These are phyloP conservation scores for Apiospora arundinis DNA, from an alignment of 2,329 filamentous ascomycete species.

Conservation along the genomic window DNA sequence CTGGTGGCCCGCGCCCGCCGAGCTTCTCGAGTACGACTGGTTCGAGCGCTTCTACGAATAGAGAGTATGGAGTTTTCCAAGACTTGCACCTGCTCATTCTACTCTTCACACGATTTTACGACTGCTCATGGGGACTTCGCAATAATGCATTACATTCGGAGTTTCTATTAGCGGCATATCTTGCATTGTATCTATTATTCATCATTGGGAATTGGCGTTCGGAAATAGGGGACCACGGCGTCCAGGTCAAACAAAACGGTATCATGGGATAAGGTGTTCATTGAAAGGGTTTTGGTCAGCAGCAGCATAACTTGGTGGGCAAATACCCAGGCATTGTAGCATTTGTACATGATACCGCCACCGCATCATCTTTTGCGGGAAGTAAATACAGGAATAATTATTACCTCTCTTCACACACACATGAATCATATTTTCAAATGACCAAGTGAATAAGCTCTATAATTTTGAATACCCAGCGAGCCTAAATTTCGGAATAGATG, in stretches of 20 bases:
- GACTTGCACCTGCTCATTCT: slow-evolving; percentile 20
- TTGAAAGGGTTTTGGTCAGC: slow-evolving; percentile 19
- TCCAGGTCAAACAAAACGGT: background rate
- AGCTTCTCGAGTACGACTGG: slow-evolving; percentile 36
- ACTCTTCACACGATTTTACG: background rate
- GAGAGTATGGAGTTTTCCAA: background rate
- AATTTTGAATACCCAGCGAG: too few relatives aligned
- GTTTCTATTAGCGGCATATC: slow-evolving; percentile 10
- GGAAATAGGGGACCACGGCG: background rate
- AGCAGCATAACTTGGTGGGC: slow-evolving; percentile 17
- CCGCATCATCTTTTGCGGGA: slow-evolving; percentile 16
- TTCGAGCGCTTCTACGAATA: slow-evolving; percentile 40
- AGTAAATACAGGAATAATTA: slow-evolving; percentile 13
- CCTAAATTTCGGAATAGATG: background rate
- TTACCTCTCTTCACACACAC: background rate
- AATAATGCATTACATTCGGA: slow-evolving; percentile 14
- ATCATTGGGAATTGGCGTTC: background rate
- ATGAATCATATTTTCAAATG: background rate
- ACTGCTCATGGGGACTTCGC: slow-evolving; percentile 10
- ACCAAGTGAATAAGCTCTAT: background rate
- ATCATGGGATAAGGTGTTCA: slow-evolving; percentile 19
- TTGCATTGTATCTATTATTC: slow-evolving; percentile 8
- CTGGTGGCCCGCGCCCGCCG: slow-evolving; percentile 38
- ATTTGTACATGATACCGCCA: slow-evolving; percentile 17
- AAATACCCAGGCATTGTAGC: slow-evolving; percentile 17